phyloP scores from a whole-genome alignment of 345 rosid genomes.

The Balakata baccata region DNA sequence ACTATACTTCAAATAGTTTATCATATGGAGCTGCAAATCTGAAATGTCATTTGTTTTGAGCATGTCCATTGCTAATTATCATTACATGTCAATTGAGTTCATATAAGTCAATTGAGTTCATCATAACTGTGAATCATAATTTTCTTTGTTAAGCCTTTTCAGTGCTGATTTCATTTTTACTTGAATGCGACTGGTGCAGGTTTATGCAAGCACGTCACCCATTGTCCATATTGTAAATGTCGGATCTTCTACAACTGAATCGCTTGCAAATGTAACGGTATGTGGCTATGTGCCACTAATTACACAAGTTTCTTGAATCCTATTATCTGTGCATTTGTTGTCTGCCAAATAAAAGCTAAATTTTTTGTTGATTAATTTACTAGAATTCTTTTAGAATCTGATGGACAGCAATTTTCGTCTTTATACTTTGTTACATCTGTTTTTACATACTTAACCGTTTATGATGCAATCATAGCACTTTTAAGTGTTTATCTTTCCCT shows the following conservation, averaged over 20 bases:
- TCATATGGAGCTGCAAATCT: neutral
- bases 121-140: neutral
- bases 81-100: neutral
- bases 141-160: neutral
- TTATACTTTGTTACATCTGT: too few species aligned
- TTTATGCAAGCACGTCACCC: constrained; percentile 54
- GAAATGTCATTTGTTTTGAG: neutral
- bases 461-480: neutral
- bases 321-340: neutral
- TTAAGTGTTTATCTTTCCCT: neutral
- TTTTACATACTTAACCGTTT: too few species aligned
- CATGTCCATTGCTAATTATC: neutral
- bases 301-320: constrained; percentile 2
- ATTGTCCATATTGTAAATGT: constrained; percentile 59
- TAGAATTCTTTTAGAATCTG: too few species aligned
- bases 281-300: constrained; percentile 36
- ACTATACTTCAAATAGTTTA: neutral
- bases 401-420: too few species aligned
- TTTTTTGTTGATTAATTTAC: too few species aligned
- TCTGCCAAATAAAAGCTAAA: neutral
- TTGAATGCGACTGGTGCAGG: constrained; percentile 39
- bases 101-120: too few species aligned
- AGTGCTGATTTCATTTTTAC: constrained; percentile 6
- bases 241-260: constrained; percentile 46
- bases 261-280: constrained; percentile 60